Base-by-base conservation (phyloP, 2,329 filamentous ascomycete genomes). In the Cytospora chrysosperma region DNA sequence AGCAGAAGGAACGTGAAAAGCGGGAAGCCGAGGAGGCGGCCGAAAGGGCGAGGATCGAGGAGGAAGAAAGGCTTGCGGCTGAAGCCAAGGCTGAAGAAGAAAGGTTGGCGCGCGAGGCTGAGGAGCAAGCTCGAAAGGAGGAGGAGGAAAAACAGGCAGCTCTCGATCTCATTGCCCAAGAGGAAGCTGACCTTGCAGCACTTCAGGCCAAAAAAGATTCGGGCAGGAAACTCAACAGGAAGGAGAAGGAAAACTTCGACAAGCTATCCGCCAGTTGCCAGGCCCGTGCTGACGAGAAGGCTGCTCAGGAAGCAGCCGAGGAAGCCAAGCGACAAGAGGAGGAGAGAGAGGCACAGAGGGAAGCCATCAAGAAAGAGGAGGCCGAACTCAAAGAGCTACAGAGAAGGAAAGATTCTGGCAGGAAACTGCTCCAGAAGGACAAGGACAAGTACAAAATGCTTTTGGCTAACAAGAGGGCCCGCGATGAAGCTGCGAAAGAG, bases 371-470 rank as follows among this genome's bases (percentile, higher is more conserved):
- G 19, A 61, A 58, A 57, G 65, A 67, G 59, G 65, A 68, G 37
- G 26, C 68, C 62, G 69, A 71, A 62, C 67, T 68, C 56, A 69
- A 69, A 59, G 69, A 63, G 37, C 66, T 71, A 19, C 66, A 70
- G 64, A 70, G 67, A 49, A 70, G 68, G 65, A 65, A 65, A 27
- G 64, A 65, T 19, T 37, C 61, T 19, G 61, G 61, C 21, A 55
- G 64, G 8, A 65, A 64, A 34, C 50, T 65, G 12, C 49, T 56
- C 19, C 60, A 58, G 50, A 65, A 65, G 64, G 64, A 65, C n/a
- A 65, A 64, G 61, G 64, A 65, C 9, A 56, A 56, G 30, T 63
- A 64, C 54, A 61, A 65, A 21, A 28, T 52, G 49, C 61, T 65
- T 26, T 52, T 28, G 13, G 57, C 64, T 9, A 65, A 65, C 54